A percentile compares a stretch with the other conserved stretches of the same genome.
phyloP scores from a whole-genome alignment of 2,329 filamentous ascomycete species.

The Alternaria burnsii region DNA sequence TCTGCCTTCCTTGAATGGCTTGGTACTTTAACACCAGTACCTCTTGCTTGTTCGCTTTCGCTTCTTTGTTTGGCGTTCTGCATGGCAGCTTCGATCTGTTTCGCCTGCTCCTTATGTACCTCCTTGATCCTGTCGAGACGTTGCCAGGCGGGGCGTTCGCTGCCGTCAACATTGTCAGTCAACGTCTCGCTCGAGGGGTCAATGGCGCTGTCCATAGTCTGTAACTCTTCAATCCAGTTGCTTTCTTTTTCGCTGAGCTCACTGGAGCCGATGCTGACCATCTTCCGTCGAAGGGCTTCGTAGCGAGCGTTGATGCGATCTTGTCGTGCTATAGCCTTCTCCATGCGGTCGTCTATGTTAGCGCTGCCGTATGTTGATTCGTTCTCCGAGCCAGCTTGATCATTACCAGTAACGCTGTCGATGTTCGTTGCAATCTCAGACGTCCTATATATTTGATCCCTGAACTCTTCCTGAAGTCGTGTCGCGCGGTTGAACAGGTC shows the following conservation, averaged over 20 bases:
- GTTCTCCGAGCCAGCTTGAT: constrained; percentile 54
- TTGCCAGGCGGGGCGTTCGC: constrained; percentile 55
- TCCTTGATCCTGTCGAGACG: constrained; percentile 66
- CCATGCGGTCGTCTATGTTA: constrained; percentile 67
- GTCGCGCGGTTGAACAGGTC: constrained; percentile 77
- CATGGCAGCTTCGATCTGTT: constrained; percentile 33
- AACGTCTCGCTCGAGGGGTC: constrained; percentile 39
- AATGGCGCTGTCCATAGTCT: constrained; percentile 52
- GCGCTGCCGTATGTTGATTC: constrained; percentile 61
- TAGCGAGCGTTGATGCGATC: constrained; percentile 66
- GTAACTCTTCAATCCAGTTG: constrained; percentile 66
- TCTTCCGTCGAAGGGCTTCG: constrained; percentile 64
- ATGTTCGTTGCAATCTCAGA: constrained; percentile 72
- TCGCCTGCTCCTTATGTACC: constrained; percentile 61
- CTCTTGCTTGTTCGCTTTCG: constrained; percentile 21
- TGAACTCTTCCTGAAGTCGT: constrained; percentile 71
- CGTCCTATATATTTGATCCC: constrained; percentile 71
- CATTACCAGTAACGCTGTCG: constrained; percentile 70
- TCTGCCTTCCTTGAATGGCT: constrained; percentile 46
- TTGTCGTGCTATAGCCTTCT: constrained; percentile 64
- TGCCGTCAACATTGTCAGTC: constrained; percentile 45
- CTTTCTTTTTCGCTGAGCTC: constrained; percentile 71
- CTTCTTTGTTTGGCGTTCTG: constrained; percentile 25
- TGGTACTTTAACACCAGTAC: constrained; percentile 39
- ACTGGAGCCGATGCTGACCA: constrained; percentile 58